These are phyloP conservation scores for Sporothrix sp. DNA, from an alignment of 2,329 filamentous ascomycete genomes.

Conservation along the genomic window DNA sequence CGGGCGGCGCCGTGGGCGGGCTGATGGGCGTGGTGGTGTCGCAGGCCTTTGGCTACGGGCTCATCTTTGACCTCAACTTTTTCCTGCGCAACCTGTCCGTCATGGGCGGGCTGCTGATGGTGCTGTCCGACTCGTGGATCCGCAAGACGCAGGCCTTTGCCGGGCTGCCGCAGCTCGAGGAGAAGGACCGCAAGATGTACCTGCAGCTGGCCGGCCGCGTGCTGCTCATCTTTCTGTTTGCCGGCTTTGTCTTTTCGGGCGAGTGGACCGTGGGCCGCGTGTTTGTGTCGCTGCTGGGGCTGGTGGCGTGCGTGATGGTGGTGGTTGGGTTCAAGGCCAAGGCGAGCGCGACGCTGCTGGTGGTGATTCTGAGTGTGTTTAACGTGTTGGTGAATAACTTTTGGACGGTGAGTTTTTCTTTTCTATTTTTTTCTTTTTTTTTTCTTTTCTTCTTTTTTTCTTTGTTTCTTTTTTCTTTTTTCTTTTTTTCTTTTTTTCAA, in stretches of 20 bases:
- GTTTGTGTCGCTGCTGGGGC: slow-evolving; percentile 71
- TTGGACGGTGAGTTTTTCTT: slow-evolving; percentile 70
- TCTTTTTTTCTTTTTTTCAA: neutral
- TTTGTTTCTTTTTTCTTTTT: neutral
- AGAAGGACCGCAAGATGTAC: slow-evolving; percentile 99
- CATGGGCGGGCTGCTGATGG: slow-evolving; percentile 95
- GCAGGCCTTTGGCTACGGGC: slow-evolving; percentile 90
- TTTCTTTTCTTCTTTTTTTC: neutral
- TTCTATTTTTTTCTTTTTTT: neutral
- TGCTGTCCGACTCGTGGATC: slow-evolving; percentile 95
- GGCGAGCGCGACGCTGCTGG: slow-evolving; percentile 91
- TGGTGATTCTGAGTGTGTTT: slow-evolving; percentile 91
- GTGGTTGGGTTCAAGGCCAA: slow-evolving; percentile 99
- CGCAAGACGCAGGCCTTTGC: slow-evolving; percentile 96
- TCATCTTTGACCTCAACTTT: slow-evolving; percentile 99
- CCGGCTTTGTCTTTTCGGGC: slow-evolving; percentile 93
- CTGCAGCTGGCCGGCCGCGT: slow-evolving; percentile 96
- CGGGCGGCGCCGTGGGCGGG: slow-evolving; percentile 83
- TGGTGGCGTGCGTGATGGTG: slow-evolving; percentile 94
- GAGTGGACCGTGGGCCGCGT: slow-evolving; percentile 87
- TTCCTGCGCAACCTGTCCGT: slow-evolving; percentile 98
- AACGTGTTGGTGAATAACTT: slow-evolving; percentile 99
- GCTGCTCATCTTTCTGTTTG: slow-evolving; percentile 91
- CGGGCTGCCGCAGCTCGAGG: slow-evolving; percentile 84
- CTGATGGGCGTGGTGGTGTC: slow-evolving; percentile 85